Evolutionary conservation across 2,329 filamentous ascomycete genomes (phyloP), one percentile per base, ranked within the genome.

Genomic region (Helotiales sp.): DNA sequence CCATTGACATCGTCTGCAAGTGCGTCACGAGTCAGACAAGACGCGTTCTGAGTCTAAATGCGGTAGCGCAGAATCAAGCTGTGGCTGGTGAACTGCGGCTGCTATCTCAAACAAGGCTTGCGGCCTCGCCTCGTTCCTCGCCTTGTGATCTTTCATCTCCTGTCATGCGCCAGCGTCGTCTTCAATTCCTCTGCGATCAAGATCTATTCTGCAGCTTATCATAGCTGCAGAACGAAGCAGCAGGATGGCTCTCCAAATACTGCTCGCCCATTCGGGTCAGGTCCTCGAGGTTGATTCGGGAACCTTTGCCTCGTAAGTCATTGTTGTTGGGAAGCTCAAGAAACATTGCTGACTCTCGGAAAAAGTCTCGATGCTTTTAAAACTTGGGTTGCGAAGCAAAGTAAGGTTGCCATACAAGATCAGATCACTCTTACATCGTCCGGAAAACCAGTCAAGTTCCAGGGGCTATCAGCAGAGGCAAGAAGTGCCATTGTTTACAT

Each of bases 201-300:
- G 57, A 69, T 58, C 43, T 49, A 66, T 63, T 69, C 68, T 67
- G 69, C 69, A 73, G 71, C 68, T 72, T 68, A 54, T 60, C 59
- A 69, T 60, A 73, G 70, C 72, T 74, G 76, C 67, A 73, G 74
- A 68, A 64, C 62, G 70, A 74, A 70, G 71, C 61, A 72, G 69
- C 30, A 87, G 84, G 81, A 97, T 97, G 93, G 91, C 92, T 83
- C 88, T 95, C 79, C 89, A 93, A 83, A 90, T 97, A 81, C 92
- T 93, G 84, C 90, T 97, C 78, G 93, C 93, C 86, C 94, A 97
- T 83, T 93, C 92, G 81, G 95, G 95, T 84, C 90, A 93, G 85
- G 90, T 91, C 82, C 86, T 97, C 78, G 86, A 89, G 79, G 87
- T 92, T 79, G 92, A 97, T 82, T 87, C 90, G 73, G 85, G 89